phyloP scores from a whole-genome alignment of 73 alveolate species.

The Symbiodinium pilosum region DNA sequence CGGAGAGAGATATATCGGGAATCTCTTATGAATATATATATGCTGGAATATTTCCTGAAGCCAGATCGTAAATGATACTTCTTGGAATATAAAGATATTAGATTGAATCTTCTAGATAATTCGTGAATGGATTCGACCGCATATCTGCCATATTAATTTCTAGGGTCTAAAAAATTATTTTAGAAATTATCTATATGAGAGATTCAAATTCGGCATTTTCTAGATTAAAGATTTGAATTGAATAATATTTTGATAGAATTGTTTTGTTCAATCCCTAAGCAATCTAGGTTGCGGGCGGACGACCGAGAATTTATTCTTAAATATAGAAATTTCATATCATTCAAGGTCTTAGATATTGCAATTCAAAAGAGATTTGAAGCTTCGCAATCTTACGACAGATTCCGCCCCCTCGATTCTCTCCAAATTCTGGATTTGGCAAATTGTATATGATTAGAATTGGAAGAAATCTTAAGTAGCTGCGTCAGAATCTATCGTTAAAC shows the following conservation, averaged over 20 bases:
- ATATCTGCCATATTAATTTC: background rate
- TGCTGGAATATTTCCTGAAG: background rate
- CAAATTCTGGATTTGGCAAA: background rate
- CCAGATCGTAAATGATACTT: background rate
- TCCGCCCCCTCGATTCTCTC: background rate
- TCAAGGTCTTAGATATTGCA: background rate
- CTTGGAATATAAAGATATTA: background rate
- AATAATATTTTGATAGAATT: background rate
- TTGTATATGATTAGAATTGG: background rate
- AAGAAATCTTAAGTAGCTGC: background rate
- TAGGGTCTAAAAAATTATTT: background rate
- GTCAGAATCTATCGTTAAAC: background rate
- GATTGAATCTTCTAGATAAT: background rate
- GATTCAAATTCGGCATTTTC: background rate
- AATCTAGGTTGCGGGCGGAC: background rate
- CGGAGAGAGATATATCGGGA: conserved; percentile 17
- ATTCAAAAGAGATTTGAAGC: background rate
- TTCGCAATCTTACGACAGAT: background rate
- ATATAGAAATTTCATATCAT: background rate
- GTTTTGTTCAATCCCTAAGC: background rate
- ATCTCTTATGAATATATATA: background rate
- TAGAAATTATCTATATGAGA: background rate
- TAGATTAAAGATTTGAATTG: background rate
- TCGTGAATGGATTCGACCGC: conserved; percentile 6
- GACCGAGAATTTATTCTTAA: background rate